These are phyloP conservation scores for Scheffersomyces titani DNA, from an alignment of 1,139 yeast genomes.

Conservation along the genomic window DNA sequence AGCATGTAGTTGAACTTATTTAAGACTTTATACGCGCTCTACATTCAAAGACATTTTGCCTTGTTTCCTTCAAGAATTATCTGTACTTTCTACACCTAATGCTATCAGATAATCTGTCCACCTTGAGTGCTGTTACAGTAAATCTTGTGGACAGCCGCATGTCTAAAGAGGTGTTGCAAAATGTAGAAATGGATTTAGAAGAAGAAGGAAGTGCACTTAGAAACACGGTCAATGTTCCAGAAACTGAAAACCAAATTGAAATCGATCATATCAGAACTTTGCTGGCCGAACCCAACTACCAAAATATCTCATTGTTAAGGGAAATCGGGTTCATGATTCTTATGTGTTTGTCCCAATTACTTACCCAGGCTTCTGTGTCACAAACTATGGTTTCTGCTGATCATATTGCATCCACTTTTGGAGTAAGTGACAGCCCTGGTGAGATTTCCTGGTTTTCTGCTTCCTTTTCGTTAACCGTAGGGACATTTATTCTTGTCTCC, in stretches of 20 bases:
- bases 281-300: conserved; percentile 6
- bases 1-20: neutral
- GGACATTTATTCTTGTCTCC: conserved; percentile 60
- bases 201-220: neutral
- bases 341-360: conserved; percentile 44
- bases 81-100: neutral
- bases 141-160: neutral
- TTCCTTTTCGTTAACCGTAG: conserved; percentile 58
- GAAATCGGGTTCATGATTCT: conserved; percentile 25
- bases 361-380: conserved; percentile 52
- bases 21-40: neutral
- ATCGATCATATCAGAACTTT: neutral
- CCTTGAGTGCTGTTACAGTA: neutral
- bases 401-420: conserved; percentile 39
- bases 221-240: neutral
- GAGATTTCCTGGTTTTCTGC: conserved; percentile 62
- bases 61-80: too few species aligned
- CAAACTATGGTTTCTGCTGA: conserved; percentile 44
- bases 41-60: neutral
- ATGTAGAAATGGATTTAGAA: neutral
- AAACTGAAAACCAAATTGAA: neutral
- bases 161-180: neutral
- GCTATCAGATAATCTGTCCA: neutral
- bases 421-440: conserved; percentile 36
- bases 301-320: conserved; percentile 17